Conservation (phyloP, 306 rosid species). For the Acacia acuminata region DNA sequence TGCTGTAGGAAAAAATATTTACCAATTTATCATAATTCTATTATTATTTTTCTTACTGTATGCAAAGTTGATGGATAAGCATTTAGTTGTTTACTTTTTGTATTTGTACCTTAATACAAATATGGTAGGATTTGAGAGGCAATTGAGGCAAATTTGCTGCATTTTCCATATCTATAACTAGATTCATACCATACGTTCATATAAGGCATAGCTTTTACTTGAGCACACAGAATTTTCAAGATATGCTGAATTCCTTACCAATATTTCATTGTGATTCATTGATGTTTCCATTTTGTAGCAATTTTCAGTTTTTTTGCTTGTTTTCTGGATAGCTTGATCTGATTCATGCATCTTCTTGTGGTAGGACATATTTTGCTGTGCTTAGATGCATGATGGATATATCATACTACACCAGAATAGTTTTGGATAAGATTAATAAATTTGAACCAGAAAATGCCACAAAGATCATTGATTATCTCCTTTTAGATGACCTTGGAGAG, state of each 20-base stretch:
- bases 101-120: too few relatives aligned
- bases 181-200: neutral
- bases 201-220: neutral
- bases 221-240: neutral
- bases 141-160: constrained; percentile 14
- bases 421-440: neutral
- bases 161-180: neutral
- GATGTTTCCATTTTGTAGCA: neutral
- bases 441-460: neutral
- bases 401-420: neutral
- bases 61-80: too few relatives aligned
- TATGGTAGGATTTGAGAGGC: constrained; percentile 22
- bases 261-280: neutral
- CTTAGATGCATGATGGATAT: neutral
- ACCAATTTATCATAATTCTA: too few relatives aligned
- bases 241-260: neutral
- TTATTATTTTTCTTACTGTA: too few relatives aligned
- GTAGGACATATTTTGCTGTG: neutral
- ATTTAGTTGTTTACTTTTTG: too few relatives aligned
- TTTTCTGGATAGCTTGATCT: neutral
- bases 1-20: too few relatives aligned
- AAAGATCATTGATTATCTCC: neutral
- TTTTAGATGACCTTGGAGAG: neutral
- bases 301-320: neutral
- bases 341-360: neutral